Evolutionary conservation across 768 basidiomycete genomes (phyloP), one percentile per base, ranked within the genome.

Genomic region (Termitomyces sp.): DNA sequence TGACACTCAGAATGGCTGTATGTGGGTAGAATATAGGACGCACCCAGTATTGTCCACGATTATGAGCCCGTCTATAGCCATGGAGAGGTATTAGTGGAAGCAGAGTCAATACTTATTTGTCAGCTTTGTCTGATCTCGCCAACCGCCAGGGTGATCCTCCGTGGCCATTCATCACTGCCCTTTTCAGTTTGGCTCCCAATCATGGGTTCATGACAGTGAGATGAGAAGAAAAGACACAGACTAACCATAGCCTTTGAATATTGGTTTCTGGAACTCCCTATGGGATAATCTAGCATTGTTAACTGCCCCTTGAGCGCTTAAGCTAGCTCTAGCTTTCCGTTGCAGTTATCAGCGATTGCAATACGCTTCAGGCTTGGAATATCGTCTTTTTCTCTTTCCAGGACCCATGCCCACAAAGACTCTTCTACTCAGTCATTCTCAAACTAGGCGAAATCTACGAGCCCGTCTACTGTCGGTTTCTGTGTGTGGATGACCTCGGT

Each of bases 11-110:
- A 50, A 57, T 35, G 38, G 33, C 43, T 63, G 41, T 67, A 61
- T 51, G 46, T 33, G 18, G 28, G 36, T 54, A 52, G 30, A 60
- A 49, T 38, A 9, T 36, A 13, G 33, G 50, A 79, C 86, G 69
- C 63, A 90, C 90, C 89, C 87, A 62, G 82, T 75, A 63, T 78
- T 80, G 73, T 93, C 91, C 58, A 93, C 76, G 58, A 93, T 84
- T 64, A 93, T 91, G 55, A 93, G 71, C 18, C 91, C 91, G 73
- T 93, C 90, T 69, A 93, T 86, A 61, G 84, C 83, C 89, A 91
- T 91, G 60, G 20, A 41, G 23, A 48, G 28, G 10, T 12, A 23
- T 23, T 23, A 3, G 5, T 28, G 4, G 44, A 48, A 48, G 46
- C 28, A 46, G 41, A 54, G 8, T 33, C 5, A 43, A 9, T 38